phyloP scores from a whole-genome alignment of 176 grass and related monocot genomes.

The Lolium multiflorum region DNA sequence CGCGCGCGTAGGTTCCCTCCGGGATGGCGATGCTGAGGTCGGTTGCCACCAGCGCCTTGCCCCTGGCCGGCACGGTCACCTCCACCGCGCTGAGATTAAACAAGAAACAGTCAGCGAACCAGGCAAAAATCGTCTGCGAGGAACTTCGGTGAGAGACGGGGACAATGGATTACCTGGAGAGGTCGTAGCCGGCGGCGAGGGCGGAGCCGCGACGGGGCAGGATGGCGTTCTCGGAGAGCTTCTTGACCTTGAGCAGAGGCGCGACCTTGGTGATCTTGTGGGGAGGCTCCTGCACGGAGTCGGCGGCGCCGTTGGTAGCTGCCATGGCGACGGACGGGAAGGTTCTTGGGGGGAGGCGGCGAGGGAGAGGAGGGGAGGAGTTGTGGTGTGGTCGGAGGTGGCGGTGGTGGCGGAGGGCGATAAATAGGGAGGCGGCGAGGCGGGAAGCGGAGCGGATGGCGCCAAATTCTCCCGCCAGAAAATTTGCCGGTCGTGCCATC shows the following conservation, averaged over 20 bases:
- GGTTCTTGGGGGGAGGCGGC: background rate
- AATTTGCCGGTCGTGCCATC: background rate
- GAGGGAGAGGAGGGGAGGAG: background rate
- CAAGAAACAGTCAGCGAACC: background rate
- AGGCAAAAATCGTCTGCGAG: background rate
- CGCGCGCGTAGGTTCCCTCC: constrained; percentile 85
- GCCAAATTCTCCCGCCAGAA: constrained; percentile 60
- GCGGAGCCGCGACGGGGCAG: constrained; percentile 74
- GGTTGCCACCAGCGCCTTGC: constrained; percentile 76
- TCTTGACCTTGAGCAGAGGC: constrained; percentile 78
- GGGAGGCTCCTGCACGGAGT: constrained; percentile 54
- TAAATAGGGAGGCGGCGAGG: constrained; percentile 41
- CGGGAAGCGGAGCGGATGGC: constrained; percentile 42
- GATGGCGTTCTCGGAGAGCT: constrained; percentile 76
- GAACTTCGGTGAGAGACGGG: background rate
- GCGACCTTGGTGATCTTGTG: constrained; percentile 56
- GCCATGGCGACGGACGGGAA: constrained; percentile 38
- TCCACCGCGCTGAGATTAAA: constrained; percentile 54
- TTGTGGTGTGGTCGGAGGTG: background rate
- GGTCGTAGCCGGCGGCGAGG: constrained; percentile 89
- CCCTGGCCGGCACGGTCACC: constrained; percentile 67
- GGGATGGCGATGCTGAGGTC: constrained; percentile 86
- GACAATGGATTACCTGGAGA: constrained; percentile 59
- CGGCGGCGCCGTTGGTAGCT: constrained; percentile 41
- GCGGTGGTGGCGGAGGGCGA: background rate